Evolutionary conservation across 768 basidiomycete species (phyloP).

Genomic region (Agaricus sinodeliciosus): DNA sequence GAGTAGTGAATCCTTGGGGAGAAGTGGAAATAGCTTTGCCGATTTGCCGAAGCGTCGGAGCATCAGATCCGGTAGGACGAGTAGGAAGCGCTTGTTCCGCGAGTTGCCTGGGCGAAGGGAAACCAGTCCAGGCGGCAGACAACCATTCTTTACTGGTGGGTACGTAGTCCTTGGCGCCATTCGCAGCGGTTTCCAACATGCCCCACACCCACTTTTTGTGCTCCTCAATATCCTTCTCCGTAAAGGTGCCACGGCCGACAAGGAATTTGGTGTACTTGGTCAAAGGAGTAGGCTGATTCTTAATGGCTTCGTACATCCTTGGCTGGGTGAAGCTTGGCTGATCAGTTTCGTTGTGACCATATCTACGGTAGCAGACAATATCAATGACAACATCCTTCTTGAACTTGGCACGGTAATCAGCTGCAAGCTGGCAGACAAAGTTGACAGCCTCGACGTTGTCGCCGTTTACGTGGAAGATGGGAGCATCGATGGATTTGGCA

Average conservation of each 20-base stretch:
- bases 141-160: slow-evolving; percentile 96
- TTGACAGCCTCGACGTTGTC: slow-evolving; percentile 98
- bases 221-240: slow-evolving; percentile 93
- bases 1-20: slow-evolving; percentile 80
- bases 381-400: slow-evolving; percentile 99
- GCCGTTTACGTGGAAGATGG: slow-evolving; percentile 99
- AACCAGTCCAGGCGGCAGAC: slow-evolving; percentile 95
- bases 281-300: slow-evolving; percentile 87
- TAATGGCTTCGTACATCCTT: slow-evolving; percentile 96
- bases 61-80: slow-evolving; percentile 76
- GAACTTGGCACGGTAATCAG: slow-evolving; percentile 96
- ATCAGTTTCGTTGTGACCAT: slow-evolving; percentile 99
- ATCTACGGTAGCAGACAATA: slow-evolving; percentile 96
- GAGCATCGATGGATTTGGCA: slow-evolving; percentile 96
- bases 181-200: slow-evolving; percentile 94
- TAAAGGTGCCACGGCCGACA: slow-evolving; percentile 87
- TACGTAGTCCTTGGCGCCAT: slow-evolving; percentile 91
- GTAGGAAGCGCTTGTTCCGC: slow-evolving; percentile 91
- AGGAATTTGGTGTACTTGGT: slow-evolving; percentile 91
- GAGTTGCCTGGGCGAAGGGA: slow-evolving; percentile 94
- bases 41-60: slow-evolving; percentile 70
- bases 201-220: slow-evolving; percentile 99
- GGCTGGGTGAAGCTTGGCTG: slow-evolving; percentile 99
- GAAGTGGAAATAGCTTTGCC: slow-evolving; percentile 84
- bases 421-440: slow-evolving; percentile 96